Conservation (phyloP, 805 yeast genomes). For the Candida arabinofermentans region DNA sequence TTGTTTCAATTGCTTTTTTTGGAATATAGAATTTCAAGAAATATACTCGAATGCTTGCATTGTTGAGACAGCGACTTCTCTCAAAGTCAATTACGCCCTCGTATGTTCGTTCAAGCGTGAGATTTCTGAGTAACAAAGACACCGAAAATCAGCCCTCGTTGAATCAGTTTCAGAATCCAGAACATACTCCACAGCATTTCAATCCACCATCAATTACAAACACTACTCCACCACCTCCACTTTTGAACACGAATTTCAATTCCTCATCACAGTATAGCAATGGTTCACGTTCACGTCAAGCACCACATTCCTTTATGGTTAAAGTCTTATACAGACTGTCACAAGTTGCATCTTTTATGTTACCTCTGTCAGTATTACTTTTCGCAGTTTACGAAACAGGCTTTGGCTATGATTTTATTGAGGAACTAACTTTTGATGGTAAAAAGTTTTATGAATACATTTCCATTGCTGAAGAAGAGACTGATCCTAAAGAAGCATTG, state of each 20-base stretch:
- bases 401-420: background rate
- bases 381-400: background rate
- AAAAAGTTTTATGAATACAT: background rate
- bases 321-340: background rate
- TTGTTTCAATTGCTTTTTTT: no score
- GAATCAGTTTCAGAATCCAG: slow-evolving; percentile 24
- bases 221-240: no score
- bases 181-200: slow-evolving; percentile 14
- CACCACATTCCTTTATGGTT: background rate
- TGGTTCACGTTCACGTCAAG: background rate
- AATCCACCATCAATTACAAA: slow-evolving; percentile 7
- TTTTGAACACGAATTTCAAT: no score
- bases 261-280: background rate
- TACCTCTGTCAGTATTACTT: background rate
- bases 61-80: no score
- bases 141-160: slow-evolving; percentile 19
- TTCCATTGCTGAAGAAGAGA: slow-evolving; percentile 22
- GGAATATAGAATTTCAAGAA: no score
- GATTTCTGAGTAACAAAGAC: slow-evolving; percentile 2
- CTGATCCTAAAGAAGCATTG: slow-evolving; percentile 62
- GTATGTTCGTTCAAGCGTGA: background rate
- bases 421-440: background rate
- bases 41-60: no score
- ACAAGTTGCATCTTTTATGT: background rate
- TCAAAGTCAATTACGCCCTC: background rate